Evolutionary conservation across 108 stramenopile species (phyloP).

Genomic region (Fistulifera solaris): DNA sequence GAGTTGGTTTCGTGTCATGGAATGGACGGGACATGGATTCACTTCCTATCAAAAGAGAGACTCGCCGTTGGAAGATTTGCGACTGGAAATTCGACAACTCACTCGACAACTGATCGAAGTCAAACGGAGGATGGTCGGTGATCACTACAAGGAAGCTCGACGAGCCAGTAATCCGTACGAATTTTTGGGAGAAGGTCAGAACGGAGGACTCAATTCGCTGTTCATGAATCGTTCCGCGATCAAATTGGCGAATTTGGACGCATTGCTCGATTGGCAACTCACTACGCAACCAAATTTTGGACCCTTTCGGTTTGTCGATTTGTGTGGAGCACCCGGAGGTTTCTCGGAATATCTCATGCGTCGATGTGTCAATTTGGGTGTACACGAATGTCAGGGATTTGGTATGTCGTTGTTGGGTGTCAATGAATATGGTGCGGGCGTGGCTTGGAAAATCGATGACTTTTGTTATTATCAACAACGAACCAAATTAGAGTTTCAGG

Average conservation of each 20-base stretch:
- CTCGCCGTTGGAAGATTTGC: neutral
- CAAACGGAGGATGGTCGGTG: slow-evolving; percentile 40
- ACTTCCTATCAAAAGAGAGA: neutral
- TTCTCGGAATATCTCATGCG: slow-evolving; percentile 83
- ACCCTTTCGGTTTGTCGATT: slow-evolving; percentile 68
- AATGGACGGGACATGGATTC: neutral
- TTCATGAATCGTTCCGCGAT: slow-evolving; percentile 69
- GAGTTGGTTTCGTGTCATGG: slow-evolving; percentile 1
- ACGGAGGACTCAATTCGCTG: slow-evolving; percentile 30
- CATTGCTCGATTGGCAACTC: slow-evolving; percentile 44
- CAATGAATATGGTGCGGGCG: slow-evolving; percentile 70
- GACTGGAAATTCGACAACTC: slow-evolving; percentile 11
- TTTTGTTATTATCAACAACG: neutral
- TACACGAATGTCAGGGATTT: slow-evolving; percentile 42
- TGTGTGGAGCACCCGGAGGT: slow-evolving; percentile 85
- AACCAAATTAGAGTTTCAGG: slow-evolving; percentile 5
- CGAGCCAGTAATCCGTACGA: slow-evolving; percentile 64
- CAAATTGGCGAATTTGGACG: slow-evolving; percentile 80
- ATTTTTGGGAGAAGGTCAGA: slow-evolving; percentile 35
- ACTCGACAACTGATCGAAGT: slow-evolving; percentile 33
- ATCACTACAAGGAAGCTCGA: slow-evolving; percentile 35
- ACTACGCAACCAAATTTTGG: slow-evolving; percentile 2
- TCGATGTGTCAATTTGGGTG: slow-evolving; percentile 18
- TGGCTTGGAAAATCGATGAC: slow-evolving; percentile 51
- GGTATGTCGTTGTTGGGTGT: slow-evolving; percentile 71